These are phyloP conservation scores for Saraca asoca DNA, from an alignment of 331 rosid genomes.

Conservation along the genomic window DNA sequence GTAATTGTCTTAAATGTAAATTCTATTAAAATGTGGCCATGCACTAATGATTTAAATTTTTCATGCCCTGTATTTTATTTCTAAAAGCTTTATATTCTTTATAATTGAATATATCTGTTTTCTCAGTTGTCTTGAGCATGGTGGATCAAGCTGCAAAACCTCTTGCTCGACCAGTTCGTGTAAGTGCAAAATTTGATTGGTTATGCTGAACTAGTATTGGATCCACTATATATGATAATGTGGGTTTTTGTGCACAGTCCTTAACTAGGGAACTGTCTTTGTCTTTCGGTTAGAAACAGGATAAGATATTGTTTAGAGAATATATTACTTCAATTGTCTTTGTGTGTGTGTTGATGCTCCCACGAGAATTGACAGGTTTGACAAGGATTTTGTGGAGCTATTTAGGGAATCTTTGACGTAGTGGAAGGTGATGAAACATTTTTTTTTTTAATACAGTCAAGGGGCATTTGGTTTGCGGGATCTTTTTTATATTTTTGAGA, in stretches of 20 bases:
- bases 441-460: too few relatives aligned
- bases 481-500: too few relatives aligned
- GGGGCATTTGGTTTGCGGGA: too few relatives aligned
- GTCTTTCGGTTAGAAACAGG: slow-evolving; percentile 19
- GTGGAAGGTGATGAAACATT: too few relatives aligned
- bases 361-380: too few relatives aligned
- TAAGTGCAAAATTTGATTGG: slow-evolving; percentile 44
- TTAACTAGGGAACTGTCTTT: not conserved
- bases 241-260: not conserved
- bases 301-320: not conserved
- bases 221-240: not conserved
- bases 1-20: not conserved
- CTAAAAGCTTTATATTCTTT: slow-evolving; percentile 6
- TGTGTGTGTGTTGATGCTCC: not conserved
- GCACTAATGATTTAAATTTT: not conserved
- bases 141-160: slow-evolving; percentile 98
- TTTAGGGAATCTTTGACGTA: too few relatives aligned
- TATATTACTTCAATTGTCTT: not conserved
- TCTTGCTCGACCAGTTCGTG: slow-evolving; percentile 91
- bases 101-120: slow-evolving; percentile 33
- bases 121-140: slow-evolving; percentile 87
- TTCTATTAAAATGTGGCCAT: not conserved
- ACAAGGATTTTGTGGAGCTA: too few relatives aligned
- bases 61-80: not conserved
- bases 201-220: slow-evolving; percentile 1